Conservation (phyloP, 2,329 filamentous ascomycete genomes). For the Magnaporthiopsis rhizophila region DNA sequence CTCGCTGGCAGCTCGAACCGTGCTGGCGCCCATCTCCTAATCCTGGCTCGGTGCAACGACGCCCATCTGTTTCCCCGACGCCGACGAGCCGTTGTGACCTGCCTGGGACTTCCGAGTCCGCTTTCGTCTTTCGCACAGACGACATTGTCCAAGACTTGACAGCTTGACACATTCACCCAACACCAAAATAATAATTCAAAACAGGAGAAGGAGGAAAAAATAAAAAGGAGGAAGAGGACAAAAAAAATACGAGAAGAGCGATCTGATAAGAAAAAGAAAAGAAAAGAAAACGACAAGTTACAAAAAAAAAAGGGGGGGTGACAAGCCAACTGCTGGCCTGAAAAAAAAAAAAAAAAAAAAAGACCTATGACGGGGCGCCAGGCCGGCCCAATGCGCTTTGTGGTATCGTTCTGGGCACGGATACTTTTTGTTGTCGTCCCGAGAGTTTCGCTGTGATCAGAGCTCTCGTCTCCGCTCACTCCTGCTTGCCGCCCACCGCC, state of each 20-base stretch:
- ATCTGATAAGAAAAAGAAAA: neutral
- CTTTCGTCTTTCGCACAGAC: neutral
- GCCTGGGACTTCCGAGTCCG: neutral
- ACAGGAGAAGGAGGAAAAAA: neutral
- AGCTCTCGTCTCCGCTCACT: neutral
- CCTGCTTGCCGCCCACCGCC: neutral
- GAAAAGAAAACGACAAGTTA: neutral
- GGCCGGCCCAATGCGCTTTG: neutral
- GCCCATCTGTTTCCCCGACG: neutral
- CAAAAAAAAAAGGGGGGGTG: neutral
- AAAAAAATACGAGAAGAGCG: too few relatives aligned
- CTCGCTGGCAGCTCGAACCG: neutral
- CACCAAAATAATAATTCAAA: neutral
- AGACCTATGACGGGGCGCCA: neutral
- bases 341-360: neutral
- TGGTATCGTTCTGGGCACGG: conserved; percentile 1
- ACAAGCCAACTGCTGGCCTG: neutral
- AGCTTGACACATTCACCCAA: neutral
- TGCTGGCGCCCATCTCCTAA: neutral
- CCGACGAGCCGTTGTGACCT: neutral
- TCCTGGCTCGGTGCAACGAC: neutral
- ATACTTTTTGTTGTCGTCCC: neutral
- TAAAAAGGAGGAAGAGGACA: neutral
- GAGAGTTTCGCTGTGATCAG: neutral
- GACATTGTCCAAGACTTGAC: neutral